Evolutionary conservation across 2,329 filamentous ascomycete genomes (phyloP), one percentile per base, ranked within the genome.

Genomic region (Pseudogymnoascus sp.): DNA sequence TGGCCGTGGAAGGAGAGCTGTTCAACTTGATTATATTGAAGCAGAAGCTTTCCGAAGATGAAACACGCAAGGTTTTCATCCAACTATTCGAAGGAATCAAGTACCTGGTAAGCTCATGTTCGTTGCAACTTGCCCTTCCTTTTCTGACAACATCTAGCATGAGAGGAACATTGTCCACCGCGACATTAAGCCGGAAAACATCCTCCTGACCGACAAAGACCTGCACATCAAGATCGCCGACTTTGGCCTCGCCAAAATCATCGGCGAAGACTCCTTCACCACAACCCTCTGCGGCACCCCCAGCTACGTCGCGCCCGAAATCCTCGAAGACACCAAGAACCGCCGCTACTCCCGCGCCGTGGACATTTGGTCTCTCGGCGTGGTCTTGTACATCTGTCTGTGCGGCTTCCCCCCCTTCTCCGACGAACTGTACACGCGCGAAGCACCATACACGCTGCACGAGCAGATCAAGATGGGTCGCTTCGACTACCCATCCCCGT

Each of bases 381-480:
- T 99, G 2, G 93, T 99, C 3, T 81, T 99, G 25, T 99, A 97
- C 76, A 97, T 97, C 69, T 97, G 92, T 72, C 83, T 97, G 4
- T 97, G 94, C 72, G 94, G 94, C 36, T 97, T 97, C 71, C 94
- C 93, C 4, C 94, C 94, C 0, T 99, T 99, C 76, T 96, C 91
- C 0, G 94, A 99, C 70, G 94, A 99, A 75, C 84, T 97, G 0
- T 90, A 87, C 75, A 87, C 86, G 0, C 77, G 77, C 36, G 87
- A 96, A 48, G 94, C 92, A 67, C 94, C 94, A 2, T 97, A 91
- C 72, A 91, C 83, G 0, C 80, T 97, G 48, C 89, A 89, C 1
- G 88, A 96, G 68, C 92, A 97, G 77, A 97, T 96, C 76, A 92
- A 89, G 74, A 83, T 84, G 74, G 94, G 91, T 13, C 84, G 86